A percentile compares a stretch with the other conserved stretches of the same genome.
Conservation (phyloP, 805 yeast species). For the Wickerhamiella sorbophila region DNA sequence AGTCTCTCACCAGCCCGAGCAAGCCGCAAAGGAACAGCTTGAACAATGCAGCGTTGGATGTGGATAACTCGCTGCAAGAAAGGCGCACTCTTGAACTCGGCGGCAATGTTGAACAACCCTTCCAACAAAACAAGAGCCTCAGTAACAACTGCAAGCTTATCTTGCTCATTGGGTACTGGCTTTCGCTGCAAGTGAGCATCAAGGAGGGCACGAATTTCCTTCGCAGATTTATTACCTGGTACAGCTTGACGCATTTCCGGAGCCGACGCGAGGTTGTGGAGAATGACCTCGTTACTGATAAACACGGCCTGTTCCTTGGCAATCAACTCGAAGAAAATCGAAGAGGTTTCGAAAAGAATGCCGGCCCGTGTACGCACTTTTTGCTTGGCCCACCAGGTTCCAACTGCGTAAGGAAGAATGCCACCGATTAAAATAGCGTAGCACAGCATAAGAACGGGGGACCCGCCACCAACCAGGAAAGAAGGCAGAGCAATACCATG, state of each 20-base stretch:
- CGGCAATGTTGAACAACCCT: constrained; percentile 69
- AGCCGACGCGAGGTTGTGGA: constrained; percentile 45
- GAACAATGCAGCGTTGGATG: constrained; percentile 55
- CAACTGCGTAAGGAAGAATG: constrained; percentile 66
- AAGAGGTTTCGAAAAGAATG: constrained; percentile 72
- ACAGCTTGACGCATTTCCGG: constrained; percentile 42
- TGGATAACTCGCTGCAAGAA: constrained; percentile 47
- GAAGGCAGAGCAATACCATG: constrained; percentile 95
- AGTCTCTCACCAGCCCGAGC: constrained; percentile 45
- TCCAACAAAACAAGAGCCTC: constrained; percentile 49
- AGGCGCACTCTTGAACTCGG: constrained; percentile 61
- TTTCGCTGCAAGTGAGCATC: constrained; percentile 44
- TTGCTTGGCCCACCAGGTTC: constrained; percentile 80
- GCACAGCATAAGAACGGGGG: constrained; percentile 46
- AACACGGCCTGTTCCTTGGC: constrained; percentile 43
- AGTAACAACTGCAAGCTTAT: constrained; percentile 44
- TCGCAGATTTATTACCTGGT: constrained; percentile 28
- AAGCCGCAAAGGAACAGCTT: constrained; percentile 49
- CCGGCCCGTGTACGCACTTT: constrained; percentile 72
- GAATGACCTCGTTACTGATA: constrained; percentile 41
- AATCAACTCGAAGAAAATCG: constrained; percentile 52
- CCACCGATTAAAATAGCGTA: constrained; percentile 66
- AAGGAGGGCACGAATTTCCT: constrained; percentile 38
- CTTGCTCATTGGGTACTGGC: constrained; percentile 26
- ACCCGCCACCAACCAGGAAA: constrained; percentile 66